A percentile compares a stretch with the other conserved stretches of the same genome.
Evolutionary conservation across 2,329 filamentous ascomycete genomes (phyloP).

Genomic region (Neonectria coccinea): DNA sequence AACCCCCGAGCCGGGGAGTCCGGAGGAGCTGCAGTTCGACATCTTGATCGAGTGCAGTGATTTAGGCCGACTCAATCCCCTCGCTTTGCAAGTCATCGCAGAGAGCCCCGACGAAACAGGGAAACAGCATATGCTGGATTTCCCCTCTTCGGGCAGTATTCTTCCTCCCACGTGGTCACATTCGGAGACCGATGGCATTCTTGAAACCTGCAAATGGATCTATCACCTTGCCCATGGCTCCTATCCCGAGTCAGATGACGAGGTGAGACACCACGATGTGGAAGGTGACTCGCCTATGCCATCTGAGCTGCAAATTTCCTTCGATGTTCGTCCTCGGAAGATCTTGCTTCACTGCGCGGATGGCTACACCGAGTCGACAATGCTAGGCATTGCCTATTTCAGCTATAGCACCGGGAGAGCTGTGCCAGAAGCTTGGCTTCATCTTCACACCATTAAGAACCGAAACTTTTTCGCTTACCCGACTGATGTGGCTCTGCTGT

Average conservation of each 20-base stretch:
- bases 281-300: slow-evolving; percentile 46
- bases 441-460: slow-evolving; percentile 80
- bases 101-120: slow-evolving; percentile 62
- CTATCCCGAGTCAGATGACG: slow-evolving; percentile 53
- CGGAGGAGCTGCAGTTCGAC: slow-evolving; percentile 76
- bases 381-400: slow-evolving; percentile 90
- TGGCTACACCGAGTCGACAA: slow-evolving; percentile 93
- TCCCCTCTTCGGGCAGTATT: slow-evolving; percentile 95
- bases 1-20: slow-evolving; percentile 76
- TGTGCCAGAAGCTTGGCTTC: slow-evolving; percentile 87
- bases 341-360: slow-evolving; percentile 94
- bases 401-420: slow-evolving; percentile 89
- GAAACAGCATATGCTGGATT: slow-evolving; percentile 66
- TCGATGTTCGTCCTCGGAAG: slow-evolving; percentile 63
- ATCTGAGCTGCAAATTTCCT: slow-evolving; percentile 30
- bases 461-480: slow-evolving; percentile 98
- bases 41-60: slow-evolving; percentile 91
- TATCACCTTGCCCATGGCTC: slow-evolving; percentile 82
- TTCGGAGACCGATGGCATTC: slow-evolving; percentile 82
- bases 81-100: slow-evolving; percentile 72
- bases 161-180: slow-evolving; percentile 86
- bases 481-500: slow-evolving; percentile 87
- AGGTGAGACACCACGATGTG: slow-evolving; percentile 42
- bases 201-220: slow-evolving; percentile 92
- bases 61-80: slow-evolving; percentile 78